Evolutionary conservation across 2,329 filamentous ascomycete genomes (phyloP).

Genomic region (Graphilbum sp.): DNA sequence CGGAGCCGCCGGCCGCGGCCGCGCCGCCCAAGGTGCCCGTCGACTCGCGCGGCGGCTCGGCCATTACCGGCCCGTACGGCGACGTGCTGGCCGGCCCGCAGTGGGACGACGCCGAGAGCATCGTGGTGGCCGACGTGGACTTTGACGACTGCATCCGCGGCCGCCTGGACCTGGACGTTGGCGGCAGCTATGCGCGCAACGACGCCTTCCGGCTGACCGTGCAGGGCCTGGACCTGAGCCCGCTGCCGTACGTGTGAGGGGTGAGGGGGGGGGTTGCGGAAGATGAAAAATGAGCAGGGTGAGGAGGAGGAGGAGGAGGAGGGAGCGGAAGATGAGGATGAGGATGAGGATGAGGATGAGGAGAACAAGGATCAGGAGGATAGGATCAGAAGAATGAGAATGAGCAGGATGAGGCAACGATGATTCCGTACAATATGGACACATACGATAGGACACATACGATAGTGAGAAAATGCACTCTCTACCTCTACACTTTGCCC

Average conservation of each 20-base stretch:
- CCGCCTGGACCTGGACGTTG: slow-evolving; percentile 66
- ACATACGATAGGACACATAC: too few relatives aligned
- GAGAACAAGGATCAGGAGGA: too few relatives aligned
- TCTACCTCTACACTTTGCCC: background rate
- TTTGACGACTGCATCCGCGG: slow-evolving; percentile 78
- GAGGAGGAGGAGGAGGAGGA: too few relatives aligned
- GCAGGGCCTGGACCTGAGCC: slow-evolving; percentile 38
- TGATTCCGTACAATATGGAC: too few relatives aligned
- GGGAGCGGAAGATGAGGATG: too few relatives aligned
- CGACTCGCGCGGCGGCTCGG: slow-evolving; percentile 74
- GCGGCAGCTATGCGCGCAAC: slow-evolving; percentile 67
- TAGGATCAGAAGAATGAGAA: too few relatives aligned
- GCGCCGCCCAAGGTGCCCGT: background rate
- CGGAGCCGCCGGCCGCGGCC: background rate
- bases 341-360: too few relatives aligned
- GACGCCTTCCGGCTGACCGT: slow-evolving; percentile 47
- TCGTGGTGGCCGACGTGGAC: slow-evolving; percentile 61
- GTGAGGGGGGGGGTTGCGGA: too few relatives aligned
- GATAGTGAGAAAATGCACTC: too few relatives aligned
- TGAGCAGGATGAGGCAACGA: too few relatives aligned
- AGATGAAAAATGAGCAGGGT: background rate
- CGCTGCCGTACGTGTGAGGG: slow-evolving; percentile 30
- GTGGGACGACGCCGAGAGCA: slow-evolving; percentile 59
- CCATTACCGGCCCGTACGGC: slow-evolving; percentile 64
- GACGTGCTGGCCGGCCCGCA: slow-evolving; percentile 66